These are phyloP conservation scores for Venturia asperata DNA, from an alignment of 2,329 filamentous ascomycete genomes.

Conservation along the genomic window DNA sequence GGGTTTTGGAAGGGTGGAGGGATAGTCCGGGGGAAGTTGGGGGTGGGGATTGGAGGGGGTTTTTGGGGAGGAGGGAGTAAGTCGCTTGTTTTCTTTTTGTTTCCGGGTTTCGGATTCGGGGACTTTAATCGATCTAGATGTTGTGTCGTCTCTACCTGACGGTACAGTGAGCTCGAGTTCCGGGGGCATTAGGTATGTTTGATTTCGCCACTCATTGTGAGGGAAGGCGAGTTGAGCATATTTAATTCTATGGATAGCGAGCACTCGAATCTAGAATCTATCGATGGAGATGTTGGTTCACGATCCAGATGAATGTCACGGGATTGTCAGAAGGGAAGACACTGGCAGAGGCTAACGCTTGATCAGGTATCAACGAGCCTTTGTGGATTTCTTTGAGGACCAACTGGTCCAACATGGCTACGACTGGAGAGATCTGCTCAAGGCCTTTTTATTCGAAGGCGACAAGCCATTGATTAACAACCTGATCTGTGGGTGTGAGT, in stretches of 20 bases:
- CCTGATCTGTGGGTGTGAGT: conserved; percentile 68
- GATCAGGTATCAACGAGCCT: conserved; percentile 73
- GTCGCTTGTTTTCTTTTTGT: conserved; percentile 22
- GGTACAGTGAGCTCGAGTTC: no score
- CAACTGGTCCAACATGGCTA: conserved; percentile 70
- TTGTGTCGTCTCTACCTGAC: no score
- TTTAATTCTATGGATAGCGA: not conserved
- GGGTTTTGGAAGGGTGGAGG: conserved; percentile 68
- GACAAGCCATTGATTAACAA: conserved; percentile 74
- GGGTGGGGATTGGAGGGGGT: conserved; percentile 78
- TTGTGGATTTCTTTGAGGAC: conserved; percentile 93
- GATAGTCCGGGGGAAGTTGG: conserved; percentile 80
- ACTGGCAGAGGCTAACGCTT: not conserved
- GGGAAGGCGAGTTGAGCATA: not conserved
- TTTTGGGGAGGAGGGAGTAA: conserved; percentile 63
- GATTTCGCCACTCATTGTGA: no score
- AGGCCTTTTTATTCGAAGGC: conserved; percentile 67
- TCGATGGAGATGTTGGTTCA: no score
- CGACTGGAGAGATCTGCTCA: conserved; percentile 72
- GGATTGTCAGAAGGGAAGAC: not conserved
- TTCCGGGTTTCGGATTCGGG: not conserved
- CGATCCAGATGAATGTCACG: not conserved
- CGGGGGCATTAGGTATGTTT: no score
- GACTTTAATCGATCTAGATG: no score
- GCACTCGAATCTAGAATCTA: no score